A percentile compares a stretch with the other conserved stretches of the same genome.
Conservation (phyloP, 176 grass and related monocot genomes). For the Eleusine indica region DNA sequence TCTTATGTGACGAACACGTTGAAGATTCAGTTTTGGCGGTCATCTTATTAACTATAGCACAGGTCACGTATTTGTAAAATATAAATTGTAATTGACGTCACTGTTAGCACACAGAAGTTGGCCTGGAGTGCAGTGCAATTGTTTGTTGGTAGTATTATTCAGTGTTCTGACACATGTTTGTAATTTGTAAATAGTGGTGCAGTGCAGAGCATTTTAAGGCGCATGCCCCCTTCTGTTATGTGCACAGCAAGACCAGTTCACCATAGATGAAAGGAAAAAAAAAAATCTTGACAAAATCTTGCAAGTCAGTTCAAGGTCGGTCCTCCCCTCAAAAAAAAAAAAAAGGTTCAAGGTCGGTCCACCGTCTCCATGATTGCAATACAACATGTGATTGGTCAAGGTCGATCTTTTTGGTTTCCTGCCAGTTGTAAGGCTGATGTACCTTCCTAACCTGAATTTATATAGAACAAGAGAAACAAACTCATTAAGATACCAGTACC, state of each 20-base stretch:
- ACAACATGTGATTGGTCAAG: background rate
- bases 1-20: slow-evolving; percentile 41
- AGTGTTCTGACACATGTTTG: slow-evolving; percentile 24
- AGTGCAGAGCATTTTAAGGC: background rate
- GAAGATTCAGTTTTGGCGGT: slow-evolving; percentile 49
- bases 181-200: slow-evolving; percentile 43
- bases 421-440: slow-evolving; percentile 8
- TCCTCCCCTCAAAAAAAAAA: background rate
- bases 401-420: background rate
- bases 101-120: slow-evolving; percentile 12
- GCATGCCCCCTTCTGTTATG: background rate
- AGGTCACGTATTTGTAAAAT: slow-evolving; percentile 40
- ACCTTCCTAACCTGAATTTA: background rate
- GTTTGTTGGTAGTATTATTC: slow-evolving; percentile 20
- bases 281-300: background rate
- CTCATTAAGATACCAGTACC: slow-evolving; percentile 7
- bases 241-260: background rate
- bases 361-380: background rate
- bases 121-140: slow-evolving; percentile 26
- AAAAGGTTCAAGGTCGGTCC: background rate
- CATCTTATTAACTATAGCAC: slow-evolving; percentile 37
- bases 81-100: slow-evolving; percentile 15
- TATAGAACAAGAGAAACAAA: background rate
- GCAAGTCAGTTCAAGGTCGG: background rate
- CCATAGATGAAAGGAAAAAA: background rate